Percentiles rank a stretch among this genome's conserved stretches.
Conservation (phyloP, 2,329 filamentous ascomycete species). For the Zymoseptoria crescenta region DNA sequence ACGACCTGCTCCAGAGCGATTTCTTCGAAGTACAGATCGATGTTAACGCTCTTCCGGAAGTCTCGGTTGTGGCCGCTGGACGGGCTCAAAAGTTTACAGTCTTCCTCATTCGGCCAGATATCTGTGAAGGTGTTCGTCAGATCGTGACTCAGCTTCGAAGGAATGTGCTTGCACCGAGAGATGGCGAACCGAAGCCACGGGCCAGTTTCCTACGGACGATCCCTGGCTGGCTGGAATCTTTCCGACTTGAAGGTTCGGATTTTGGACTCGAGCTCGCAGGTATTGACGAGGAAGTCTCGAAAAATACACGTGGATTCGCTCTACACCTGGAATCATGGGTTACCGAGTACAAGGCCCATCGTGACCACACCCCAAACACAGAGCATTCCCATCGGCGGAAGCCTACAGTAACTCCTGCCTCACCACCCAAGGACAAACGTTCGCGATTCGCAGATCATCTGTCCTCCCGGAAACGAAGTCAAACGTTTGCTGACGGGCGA, state of each 20-base stretch:
- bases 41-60: constrained; percentile 74
- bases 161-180: constrained; percentile 50
- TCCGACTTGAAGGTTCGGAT: constrained; percentile 77
- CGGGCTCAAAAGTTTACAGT: constrained; percentile 80
- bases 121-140: constrained; percentile 83
- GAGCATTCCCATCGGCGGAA: constrained; percentile 50
- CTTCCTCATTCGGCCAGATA: constrained; percentile 84
- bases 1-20: constrained; percentile 82
- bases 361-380: constrained; percentile 45
- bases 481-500: constrained; percentile 61
- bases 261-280: constrained; percentile 89
- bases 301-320: constrained; percentile 72
- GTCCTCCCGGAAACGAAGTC: constrained; percentile 42
- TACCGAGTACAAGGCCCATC: constrained; percentile 76
- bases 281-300: constrained; percentile 73
- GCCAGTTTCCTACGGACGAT: constrained; percentile 68
- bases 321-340: constrained; percentile 83
- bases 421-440: not conserved
- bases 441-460: constrained; percentile 21
- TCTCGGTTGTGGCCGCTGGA: constrained; percentile 71
- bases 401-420: constrained; percentile 50
- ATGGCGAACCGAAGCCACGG: constrained; percentile 37
- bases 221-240: constrained; percentile 76
- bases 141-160: constrained; percentile 77
- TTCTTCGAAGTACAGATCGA: constrained; percentile 80